These are phyloP conservation scores for Buddleja alternifolia DNA, from an alignment of 257 asterid species.

Conservation along the genomic window DNA sequence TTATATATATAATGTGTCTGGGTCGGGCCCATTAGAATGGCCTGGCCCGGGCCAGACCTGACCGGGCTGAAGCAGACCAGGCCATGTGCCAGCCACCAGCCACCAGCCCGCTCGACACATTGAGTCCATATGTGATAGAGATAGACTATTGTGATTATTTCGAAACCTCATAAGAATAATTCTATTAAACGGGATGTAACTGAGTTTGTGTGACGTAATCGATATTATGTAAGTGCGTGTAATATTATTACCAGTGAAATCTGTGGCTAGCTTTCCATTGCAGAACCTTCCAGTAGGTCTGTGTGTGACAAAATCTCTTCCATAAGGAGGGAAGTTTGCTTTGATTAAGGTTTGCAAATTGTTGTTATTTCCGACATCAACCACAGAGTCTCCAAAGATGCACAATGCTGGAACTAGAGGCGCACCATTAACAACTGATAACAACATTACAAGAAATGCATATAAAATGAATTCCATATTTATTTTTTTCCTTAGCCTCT, in stretches of 20 bases:
- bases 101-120: no score
- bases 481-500: neutral
- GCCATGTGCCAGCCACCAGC: no score
- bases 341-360: constrained; percentile 62
- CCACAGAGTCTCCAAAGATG: constrained; percentile 88
- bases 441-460: constrained; percentile 30
- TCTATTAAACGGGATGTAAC: no score
- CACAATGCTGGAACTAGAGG: constrained; percentile 79
- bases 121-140: no score
- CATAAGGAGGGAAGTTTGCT: constrained; percentile 86
- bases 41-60: no score
- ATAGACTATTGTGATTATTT: no score
- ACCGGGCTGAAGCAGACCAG: no score
- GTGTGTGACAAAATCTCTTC: constrained; percentile 74
- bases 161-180: no score
- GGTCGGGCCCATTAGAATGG: no score
- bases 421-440: constrained; percentile 40
- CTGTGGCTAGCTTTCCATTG: constrained; percentile 90
- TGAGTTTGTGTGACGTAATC: no score
- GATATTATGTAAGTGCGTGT: no score
- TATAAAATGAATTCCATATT: constrained; percentile 43
- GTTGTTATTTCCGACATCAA: constrained; percentile 81
- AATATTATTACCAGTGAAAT: constrained; percentile 63
- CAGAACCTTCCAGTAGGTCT: constrained; percentile 88
- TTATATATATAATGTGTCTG: no score